Evolutionary conservation across 148 eudicot species (phyloP), one percentile per base, ranked within the genome.

Genomic region (Camellia lanceoleosa): DNA sequence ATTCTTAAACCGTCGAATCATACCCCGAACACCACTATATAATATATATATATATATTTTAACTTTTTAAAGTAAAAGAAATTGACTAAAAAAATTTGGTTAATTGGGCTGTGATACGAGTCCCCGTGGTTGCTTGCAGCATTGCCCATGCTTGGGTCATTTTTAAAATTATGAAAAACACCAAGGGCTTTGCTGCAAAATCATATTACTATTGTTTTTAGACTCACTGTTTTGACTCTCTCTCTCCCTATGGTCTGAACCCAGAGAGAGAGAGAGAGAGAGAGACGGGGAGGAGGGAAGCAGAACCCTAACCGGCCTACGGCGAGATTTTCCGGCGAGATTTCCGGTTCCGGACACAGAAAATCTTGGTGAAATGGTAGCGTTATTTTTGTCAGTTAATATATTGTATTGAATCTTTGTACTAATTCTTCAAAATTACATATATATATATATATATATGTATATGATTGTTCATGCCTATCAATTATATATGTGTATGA

Each of bases 291-390:
- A 44, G 51, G 46, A 20, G 23, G 41, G 65, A 66, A 62, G 78
- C 52, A n/a, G 54, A 56, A 61, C 56, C 38, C 38, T 1, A 59
- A 15, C 65, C 23, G 9, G 41, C 18, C 68, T 7, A 5, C 70
- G 38, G 79, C 56, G 76, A 73, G 55, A 59, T 18, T 41, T n/a
- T 38, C 59, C 47, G 52, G 51, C 51, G n/a, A 54, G 38, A 13
- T 54, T 74, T 58, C 3, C 66, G 38, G 49, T 49, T 30, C 23
- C 18, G 63, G 72, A 46, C 7, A 54, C 13, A 52, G 72, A 8
- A 64, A 23, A 64, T 20, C 68, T 64, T 23, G 20, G 15, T 13
- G 23, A 42, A 77, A 77, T 77, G 80, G 80, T 77, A 18, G 14
- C n/a, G 6, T 46, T 52, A 20, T n/a, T 74, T 14, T 43, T 18